Base-by-base conservation (phyloP, 2,329 filamentous ascomycete genomes). In the Dothideomycetes sp. region DNA sequence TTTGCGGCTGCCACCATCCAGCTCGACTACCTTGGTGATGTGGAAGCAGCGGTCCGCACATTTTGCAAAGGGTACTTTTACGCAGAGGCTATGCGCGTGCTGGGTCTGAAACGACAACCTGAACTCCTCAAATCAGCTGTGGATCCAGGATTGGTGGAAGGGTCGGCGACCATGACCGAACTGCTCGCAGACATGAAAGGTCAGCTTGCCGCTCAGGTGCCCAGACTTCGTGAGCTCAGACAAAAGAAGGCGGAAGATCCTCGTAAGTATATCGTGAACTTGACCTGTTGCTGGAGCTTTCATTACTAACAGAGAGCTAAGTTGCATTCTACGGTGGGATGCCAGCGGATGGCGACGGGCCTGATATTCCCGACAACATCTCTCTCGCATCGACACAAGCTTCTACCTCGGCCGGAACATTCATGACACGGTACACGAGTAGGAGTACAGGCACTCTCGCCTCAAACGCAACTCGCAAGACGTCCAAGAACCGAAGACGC, bases 361-460 rank as follows among this genome's bases (percentile, higher is more conserved):
- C 62, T 4, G 84, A 94, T 49, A 72, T 94, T 1, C 91, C 89
- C 0, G 91, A 98, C 56, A 88, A 98, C 60, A 73, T 98, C 36
- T 94, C 86, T 2, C 70, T 98, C 2, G 91, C 91, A 0, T 83
- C 88, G 0, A 94, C 87, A 3, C 77, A 88, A 38, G 69, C 86
- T 15, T 84, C 78, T 44, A 95, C 89, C 0, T 76, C 78, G 32
- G 70, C 65, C 1, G 62, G 63, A n/a, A 88, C 82, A 19, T 74
- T 98, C 57, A 94, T 96, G 69, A 96, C 89, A 4, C 70, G 87
- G 15, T 96, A 95, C 63, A 94, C 87, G 1, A 81, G 84, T 43
- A 81, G 80, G 45, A 77, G 72, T 49, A 64, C 71, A 2, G 78
- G 79, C 16, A 87, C 84, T 15, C 71, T 77, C 2, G 81, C 78